Conservation (phyloP, 129 eudicot species). For the Saussurea involucrata region DNA sequence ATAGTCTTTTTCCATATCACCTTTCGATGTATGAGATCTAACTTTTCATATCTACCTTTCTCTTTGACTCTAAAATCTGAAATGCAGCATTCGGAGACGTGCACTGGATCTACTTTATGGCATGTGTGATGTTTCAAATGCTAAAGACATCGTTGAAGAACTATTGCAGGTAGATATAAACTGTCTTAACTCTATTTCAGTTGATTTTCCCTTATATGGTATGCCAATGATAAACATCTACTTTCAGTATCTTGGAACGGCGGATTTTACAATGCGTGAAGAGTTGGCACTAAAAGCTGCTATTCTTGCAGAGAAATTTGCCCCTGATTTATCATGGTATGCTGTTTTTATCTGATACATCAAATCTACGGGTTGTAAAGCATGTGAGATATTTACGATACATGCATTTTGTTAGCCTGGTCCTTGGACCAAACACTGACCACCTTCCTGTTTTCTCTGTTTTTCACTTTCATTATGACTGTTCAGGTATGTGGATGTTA, state of each 20-base stretch:
- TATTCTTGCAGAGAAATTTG: slow-evolving; percentile 98
- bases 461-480: neutral
- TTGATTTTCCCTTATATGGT: slow-evolving; percentile 10
- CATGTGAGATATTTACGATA: neutral
- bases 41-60: neutral
- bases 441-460: neutral
- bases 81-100: slow-evolving; percentile 82
- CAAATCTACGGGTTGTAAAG: neutral
- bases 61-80: neutral
- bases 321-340: slow-evolving; percentile 98
- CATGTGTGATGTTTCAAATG: slow-evolving; percentile 98
- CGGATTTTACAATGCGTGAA: slow-evolving; percentile 99
- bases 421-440: neutral
- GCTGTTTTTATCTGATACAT: slow-evolving; percentile 4
- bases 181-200: neutral
- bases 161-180: slow-evolving; percentile 65
- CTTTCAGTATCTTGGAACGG: slow-evolving; percentile 86
- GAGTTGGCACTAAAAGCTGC: slow-evolving; percentile 94
- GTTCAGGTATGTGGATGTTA: slow-evolving; percentile 97
- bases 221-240: slow-evolving; percentile 14
- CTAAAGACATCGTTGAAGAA: slow-evolving; percentile 98
- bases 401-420: neutral
- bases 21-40: slow-evolving; percentile 9
- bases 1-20: neutral
- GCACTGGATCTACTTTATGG: slow-evolving; percentile 97